Evolutionary conservation across 2,329 filamentous ascomycete genomes (phyloP).

Genomic region (Gyromitra esculenta): DNA sequence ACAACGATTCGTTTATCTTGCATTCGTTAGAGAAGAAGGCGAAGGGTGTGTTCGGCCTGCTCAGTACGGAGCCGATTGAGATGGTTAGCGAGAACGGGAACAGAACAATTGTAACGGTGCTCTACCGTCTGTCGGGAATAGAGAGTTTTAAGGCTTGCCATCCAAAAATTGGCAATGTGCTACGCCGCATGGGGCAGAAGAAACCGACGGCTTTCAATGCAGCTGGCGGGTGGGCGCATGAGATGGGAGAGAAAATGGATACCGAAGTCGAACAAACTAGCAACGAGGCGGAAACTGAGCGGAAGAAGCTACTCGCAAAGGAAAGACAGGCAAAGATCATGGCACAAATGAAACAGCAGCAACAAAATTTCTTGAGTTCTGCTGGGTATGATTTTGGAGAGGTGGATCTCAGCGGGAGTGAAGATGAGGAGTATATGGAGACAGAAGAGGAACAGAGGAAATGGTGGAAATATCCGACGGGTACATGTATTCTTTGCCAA

Average conservation of each 20-base stretch:
- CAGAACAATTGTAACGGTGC: constrained; percentile 64
- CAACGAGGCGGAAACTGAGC: constrained; percentile 77
- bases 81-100: constrained; percentile 34
- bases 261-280: constrained; percentile 80
- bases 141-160: constrained; percentile 83
- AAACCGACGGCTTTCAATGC: constrained; percentile 76
- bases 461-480: constrained; percentile 88
- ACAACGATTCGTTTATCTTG: constrained; percentile 75
- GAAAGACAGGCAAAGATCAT: constrained; percentile 93
- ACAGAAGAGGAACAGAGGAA: constrained; percentile 74
- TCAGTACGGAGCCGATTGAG: constrained; percentile 16
- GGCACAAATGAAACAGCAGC: constrained; percentile 97
- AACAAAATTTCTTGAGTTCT: constrained; percentile 88
- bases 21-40: constrained; percentile 67
- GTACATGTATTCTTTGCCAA: constrained; percentile 94
- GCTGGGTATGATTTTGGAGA: constrained; percentile 66
- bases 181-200: constrained; percentile 86
- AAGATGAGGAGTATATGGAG: constrained; percentile 71
- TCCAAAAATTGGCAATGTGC: constrained; percentile 81
- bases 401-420: constrained; percentile 79
- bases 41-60: constrained; percentile 22
- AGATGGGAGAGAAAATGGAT: constrained; percentile 80
- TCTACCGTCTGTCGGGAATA: constrained; percentile 64
- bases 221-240: constrained; percentile 71
- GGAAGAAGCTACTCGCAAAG: constrained; percentile 88